Evolutionary conservation across 1,139 yeast genomes (phyloP), one percentile per base, ranked within the genome.

Genomic region (Petasospora rhodanensis): DNA sequence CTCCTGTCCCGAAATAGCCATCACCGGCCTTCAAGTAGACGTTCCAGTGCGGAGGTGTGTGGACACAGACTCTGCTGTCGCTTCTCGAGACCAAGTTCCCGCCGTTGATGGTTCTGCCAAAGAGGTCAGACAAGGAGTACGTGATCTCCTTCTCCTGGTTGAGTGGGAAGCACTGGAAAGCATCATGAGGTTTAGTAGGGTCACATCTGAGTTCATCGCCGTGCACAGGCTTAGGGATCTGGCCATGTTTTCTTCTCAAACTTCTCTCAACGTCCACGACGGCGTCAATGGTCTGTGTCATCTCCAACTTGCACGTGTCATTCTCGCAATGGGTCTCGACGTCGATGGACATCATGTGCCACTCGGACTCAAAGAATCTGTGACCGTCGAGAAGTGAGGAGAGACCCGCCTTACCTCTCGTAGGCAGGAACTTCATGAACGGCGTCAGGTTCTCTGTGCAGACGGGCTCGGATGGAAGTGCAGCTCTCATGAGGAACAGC

Each of bases 371-470:
- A 58, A 86, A 93, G n/a, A 93, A 73, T 51, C 79, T 80, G 56
- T 89, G 97, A n/a, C 98, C 97, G 49, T 89, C 95, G 26, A 93
- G 65, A 32, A 91, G 64, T 0, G 95, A 74, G 0, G 96, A 74
- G 25, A 91, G 65, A 2, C 99, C 99, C 0, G 95, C 80, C 54
- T 82, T 82, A 2, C 96, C 97, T 55, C 87, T 79, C 8, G 97
- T 84, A 4, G 98, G 98, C 21, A 93, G 66, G 40, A 93, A 66
- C 53, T 87, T 89, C 42, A 93, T 60, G 50, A 91, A 86, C 0
- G 98, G 98, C 0, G 99, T 89, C 52, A 93, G 68, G 57, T 93
- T 93, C 56, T 93, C 99, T 0, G 99, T 93, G 61, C 99, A 93
- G 12, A 93, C 80, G 0, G 97, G 96, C 53, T 93, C 99, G 42